Evolutionary conservation across 2,329 filamentous ascomycete species (phyloP).

Genomic region (Sporothrix brasiliensis): DNA sequence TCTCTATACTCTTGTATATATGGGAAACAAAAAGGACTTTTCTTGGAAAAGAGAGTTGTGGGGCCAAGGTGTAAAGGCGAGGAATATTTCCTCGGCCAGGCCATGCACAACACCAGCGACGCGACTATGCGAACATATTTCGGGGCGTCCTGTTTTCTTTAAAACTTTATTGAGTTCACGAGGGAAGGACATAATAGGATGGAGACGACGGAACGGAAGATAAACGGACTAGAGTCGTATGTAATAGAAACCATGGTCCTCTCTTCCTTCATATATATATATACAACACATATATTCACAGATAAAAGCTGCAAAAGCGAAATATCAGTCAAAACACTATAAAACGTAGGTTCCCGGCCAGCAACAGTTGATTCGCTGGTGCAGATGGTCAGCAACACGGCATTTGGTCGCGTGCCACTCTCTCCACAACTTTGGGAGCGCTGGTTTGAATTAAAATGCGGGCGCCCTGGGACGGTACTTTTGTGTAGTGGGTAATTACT

Average conservation of each 20-base stretch:
- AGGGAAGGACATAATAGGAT: neutral
- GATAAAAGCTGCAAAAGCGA: neutral
- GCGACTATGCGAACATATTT: neutral
- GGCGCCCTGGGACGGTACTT: no score
- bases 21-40: conserved; percentile 3
- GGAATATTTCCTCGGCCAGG: neutral
- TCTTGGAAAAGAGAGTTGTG: neutral
- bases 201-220: neutral
- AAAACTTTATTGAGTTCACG: neutral
- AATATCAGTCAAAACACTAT: no score
- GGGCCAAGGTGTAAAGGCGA: neutral
- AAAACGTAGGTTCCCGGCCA: no score
- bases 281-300: conserved; percentile 2
- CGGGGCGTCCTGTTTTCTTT: neutral
- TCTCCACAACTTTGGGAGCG: no score
- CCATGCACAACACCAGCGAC: neutral
- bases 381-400: no score
- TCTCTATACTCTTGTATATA: conserved; percentile 24
- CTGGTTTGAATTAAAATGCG: no score
- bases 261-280: neutral
- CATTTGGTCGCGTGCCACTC: no score
- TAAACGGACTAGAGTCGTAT: neutral
- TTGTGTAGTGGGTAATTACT: no score
- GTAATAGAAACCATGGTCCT: neutral
- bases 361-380: no score